Evolutionary conservation across 2,329 filamentous ascomycete genomes (phyloP).

Genomic region (Botryotinia narcissicola): DNA sequence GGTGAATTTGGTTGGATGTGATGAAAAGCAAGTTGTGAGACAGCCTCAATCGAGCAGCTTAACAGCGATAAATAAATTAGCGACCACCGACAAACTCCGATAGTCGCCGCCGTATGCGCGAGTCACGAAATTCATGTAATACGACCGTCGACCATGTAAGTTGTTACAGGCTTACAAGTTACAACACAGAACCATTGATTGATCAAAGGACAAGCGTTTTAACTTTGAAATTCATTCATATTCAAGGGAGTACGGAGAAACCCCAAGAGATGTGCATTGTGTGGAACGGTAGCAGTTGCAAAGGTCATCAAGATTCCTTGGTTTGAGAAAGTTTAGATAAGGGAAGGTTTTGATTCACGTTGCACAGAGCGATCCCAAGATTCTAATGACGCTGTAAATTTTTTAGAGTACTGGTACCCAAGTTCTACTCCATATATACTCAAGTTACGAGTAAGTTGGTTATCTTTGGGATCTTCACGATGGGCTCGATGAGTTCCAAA

Average conservation of each 20-base stretch:
- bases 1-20: background rate
- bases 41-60: background rate
- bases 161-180: background rate
- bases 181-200: background rate
- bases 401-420: background rate
- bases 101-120: constrained; percentile 14
- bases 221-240: background rate
- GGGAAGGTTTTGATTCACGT: background rate
- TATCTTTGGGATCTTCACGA: background rate
- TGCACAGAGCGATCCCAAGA: background rate
- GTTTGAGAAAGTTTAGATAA: background rate
- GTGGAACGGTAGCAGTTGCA: background rate
- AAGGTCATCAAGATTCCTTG: background rate
- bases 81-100: constrained; percentile 6
- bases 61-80: background rate
- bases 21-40: background rate
- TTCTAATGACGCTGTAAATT: background rate
- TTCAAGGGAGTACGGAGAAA: background rate
- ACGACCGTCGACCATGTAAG: background rate
- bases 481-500: background rate
- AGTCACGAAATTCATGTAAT: constrained; percentile 1
- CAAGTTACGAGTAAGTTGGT: background rate
- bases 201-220: background rate
- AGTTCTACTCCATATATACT: background rate
- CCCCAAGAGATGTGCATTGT: background rate